Evolutionary conservation across 2,329 filamentous ascomycete genomes (phyloP).

Genomic region (Diplocarpon mali): DNA sequence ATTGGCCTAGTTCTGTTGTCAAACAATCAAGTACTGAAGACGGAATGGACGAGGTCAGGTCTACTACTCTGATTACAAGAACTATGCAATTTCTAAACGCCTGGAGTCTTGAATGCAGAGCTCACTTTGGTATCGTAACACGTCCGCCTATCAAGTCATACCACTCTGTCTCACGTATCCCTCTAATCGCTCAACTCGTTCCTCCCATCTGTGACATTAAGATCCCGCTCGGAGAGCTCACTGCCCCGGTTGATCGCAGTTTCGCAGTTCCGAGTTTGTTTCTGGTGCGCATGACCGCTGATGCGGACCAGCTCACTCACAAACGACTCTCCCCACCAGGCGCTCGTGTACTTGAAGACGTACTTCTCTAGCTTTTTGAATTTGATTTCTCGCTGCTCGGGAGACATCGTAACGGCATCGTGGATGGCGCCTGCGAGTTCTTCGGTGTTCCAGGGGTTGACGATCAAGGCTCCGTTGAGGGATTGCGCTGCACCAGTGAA

Average conservation of each 20-base stretch:
- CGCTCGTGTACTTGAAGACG: constrained; percentile 93
- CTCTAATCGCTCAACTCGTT: background rate
- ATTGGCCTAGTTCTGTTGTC: too few relatives aligned
- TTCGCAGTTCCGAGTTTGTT: constrained; percentile 17
- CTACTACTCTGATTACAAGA: background rate
- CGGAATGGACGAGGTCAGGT: too few relatives aligned
- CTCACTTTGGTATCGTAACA: constrained; percentile 4
- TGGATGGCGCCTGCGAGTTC: constrained; percentile 88
- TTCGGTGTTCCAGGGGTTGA: constrained; percentile 98
- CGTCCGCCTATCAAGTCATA: background rate
- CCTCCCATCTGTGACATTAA: constrained; percentile 9
- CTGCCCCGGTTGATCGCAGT: constrained; percentile 6
- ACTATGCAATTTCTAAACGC: background rate
- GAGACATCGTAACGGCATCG: constrained; percentile 91
- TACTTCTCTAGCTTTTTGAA: constrained; percentile 90
- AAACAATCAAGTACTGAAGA: too few relatives aligned
- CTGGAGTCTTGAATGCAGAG: constrained; percentile 3
- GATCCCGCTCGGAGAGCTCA: constrained; percentile 14
- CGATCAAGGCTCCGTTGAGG: constrained; percentile 83
- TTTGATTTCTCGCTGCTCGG: constrained; percentile 76
- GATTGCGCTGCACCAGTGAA: constrained; percentile 94
- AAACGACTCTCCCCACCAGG: constrained; percentile 94
- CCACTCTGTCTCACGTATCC: background rate
- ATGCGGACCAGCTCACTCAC: constrained; percentile 58
- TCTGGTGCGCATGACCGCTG: constrained; percentile 25